Conservation (phyloP, 768 basidiomycete genomes). For the Boletus huronensis region DNA sequence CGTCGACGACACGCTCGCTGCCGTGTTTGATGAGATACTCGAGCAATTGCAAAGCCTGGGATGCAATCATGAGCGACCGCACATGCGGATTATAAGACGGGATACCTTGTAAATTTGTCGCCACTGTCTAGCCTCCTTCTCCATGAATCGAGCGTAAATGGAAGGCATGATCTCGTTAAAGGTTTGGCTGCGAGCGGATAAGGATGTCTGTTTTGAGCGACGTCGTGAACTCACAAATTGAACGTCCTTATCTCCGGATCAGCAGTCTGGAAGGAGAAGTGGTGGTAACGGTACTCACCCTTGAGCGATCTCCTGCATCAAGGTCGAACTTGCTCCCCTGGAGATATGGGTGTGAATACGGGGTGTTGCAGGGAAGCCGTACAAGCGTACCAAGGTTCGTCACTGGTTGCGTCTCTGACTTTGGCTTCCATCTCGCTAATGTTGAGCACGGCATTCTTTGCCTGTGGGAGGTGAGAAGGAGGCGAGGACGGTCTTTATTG, state of each 20-base stretch:
- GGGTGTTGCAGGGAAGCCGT: neutral
- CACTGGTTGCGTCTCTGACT: constrained; percentile 94
- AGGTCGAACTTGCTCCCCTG: constrained; percentile 95
- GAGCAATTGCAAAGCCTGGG: constrained; percentile 82
- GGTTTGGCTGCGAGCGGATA: constrained; percentile 61
- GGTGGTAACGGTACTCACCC: constrained; percentile 53
- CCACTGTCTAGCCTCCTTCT: constrained; percentile 98
- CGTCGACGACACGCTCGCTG: constrained; percentile 96
- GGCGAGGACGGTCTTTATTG: neutral
- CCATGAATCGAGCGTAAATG: constrained; percentile 93
- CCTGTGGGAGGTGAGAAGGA: constrained; percentile 43
- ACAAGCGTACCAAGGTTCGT: constrained; percentile 89
- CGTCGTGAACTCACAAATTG: constrained; percentile 69
- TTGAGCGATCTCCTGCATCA: constrained; percentile 99
- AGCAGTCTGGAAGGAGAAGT: constrained; percentile 7
- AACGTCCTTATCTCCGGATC: constrained; percentile 68
- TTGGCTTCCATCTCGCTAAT: constrained; percentile 97
- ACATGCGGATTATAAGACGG: neutral
- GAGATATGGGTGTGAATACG: constrained; percentile 3
- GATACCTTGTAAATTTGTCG: constrained; percentile 95
- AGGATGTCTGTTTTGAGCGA: constrained; percentile 2
- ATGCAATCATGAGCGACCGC: neutral
- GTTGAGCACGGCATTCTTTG: constrained; percentile 95
- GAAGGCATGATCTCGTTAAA: constrained; percentile 99
- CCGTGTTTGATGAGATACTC: constrained; percentile 98